Evolutionary conservation across 371 early-diverging fungal genomes (phyloP).

Genomic region (Syncephalastrum monosporum): DNA sequence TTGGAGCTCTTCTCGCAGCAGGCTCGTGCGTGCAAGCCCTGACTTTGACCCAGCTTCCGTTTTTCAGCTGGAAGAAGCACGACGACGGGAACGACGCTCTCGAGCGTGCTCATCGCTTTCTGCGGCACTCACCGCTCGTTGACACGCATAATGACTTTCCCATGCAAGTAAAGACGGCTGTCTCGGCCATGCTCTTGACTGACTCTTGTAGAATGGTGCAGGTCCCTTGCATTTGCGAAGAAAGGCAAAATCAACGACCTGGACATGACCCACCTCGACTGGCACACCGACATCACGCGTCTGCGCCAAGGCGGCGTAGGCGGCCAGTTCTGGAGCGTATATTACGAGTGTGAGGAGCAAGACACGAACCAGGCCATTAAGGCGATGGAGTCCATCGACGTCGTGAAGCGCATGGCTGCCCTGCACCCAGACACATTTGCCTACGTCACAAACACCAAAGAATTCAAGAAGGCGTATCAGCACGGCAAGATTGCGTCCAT

Average conservation of each 20-base stretch:
- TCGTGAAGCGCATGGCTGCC: constrained; percentile 51
- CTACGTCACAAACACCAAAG: constrained; percentile 42
- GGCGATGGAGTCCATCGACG: constrained; percentile 61
- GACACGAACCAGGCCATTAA: constrained; percentile 35
- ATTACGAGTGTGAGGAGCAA: constrained; percentile 38
- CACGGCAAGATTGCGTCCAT: constrained; percentile 55
- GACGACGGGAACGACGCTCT: constrained; percentile 8
- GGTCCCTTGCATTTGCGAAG: constrained; percentile 30
- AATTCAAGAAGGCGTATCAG: constrained; percentile 43
- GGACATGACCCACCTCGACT: constrained; percentile 33
- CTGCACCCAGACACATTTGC: constrained; percentile 53
- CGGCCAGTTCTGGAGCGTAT: constrained; percentile 68
- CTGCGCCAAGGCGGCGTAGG: constrained; percentile 49
- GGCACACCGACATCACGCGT: constrained; percentile 46
- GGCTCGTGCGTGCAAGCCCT: too few relatives aligned
- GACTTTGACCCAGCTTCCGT: too few relatives aligned
- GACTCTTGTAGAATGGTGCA: background rate
- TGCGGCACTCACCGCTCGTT: constrained; percentile 30
- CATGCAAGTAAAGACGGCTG: constrained; percentile 20
- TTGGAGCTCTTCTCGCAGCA: too few relatives aligned
- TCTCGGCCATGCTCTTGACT: background rate
- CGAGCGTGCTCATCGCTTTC: constrained; percentile 26
- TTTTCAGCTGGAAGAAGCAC: too few relatives aligned
- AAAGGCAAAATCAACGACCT: constrained; percentile 42
- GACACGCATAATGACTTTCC: constrained; percentile 53